Evolutionary conservation across 1,139 yeast genomes (phyloP).

Genomic region (Kazachstania sp.): DNA sequence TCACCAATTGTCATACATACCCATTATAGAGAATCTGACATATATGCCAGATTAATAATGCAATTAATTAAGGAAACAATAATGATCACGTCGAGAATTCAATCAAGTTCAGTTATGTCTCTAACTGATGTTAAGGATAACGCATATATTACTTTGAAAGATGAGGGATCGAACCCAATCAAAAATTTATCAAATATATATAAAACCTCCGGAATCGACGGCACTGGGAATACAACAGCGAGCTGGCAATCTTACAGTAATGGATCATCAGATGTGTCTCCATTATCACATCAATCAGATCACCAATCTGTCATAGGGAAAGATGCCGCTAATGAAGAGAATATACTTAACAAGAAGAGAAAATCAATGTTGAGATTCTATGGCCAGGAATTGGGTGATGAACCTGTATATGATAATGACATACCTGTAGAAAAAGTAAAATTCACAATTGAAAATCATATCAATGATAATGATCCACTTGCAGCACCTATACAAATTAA

Average conservation of each 20-base stretch:
- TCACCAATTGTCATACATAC: slow-evolving; percentile 63
- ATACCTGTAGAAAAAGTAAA: slow-evolving; percentile 18
- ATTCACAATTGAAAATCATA: slow-evolving; percentile 14
- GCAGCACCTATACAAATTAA: slow-evolving; percentile 30
- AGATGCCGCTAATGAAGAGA: slow-evolving; percentile 16
- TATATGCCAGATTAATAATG: slow-evolving; percentile 43
- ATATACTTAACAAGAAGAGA: slow-evolving; percentile 18
- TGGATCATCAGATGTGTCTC: slow-evolving; percentile 52
- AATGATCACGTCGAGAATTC: slow-evolving; percentile 34
- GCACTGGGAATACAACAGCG: slow-evolving; percentile 53
- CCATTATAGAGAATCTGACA: slow-evolving; percentile 36
- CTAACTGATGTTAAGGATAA: background rate
- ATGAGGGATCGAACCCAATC: slow-evolving; percentile 40
- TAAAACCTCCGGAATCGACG: slow-evolving; percentile 50
- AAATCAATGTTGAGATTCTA: slow-evolving; percentile 49
- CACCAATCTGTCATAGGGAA: slow-evolving; percentile 15
- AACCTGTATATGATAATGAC: background rate
- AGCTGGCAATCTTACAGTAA: slow-evolving; percentile 68
- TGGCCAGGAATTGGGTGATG: slow-evolving; percentile 37
- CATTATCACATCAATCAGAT: slow-evolving; percentile 37
- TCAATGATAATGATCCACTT: slow-evolving; percentile 9
- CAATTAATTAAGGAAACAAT: slow-evolving; percentile 48
- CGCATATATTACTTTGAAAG: slow-evolving; percentile 13
- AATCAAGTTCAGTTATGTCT: slow-evolving; percentile 17
- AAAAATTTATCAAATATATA: slow-evolving; percentile 34